Evolutionary conservation across 805 yeast species (phyloP), one percentile per base, ranked within the genome.

Genomic region (Lachancea waltii): DNA sequence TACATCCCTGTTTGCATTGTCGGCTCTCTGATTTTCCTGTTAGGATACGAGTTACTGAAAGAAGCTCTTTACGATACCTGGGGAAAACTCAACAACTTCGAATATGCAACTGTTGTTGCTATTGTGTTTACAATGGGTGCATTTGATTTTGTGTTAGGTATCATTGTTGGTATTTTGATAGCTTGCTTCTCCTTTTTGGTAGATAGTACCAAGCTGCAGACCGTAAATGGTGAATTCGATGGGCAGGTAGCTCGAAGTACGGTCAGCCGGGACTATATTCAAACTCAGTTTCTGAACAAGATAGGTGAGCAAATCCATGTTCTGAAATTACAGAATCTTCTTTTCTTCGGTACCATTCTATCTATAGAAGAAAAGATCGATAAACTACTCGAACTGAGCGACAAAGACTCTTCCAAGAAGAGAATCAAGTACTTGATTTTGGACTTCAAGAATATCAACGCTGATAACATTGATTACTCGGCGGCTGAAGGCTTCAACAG

Each of bases 171-270:
- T 34, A 82, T 90, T 18, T 65, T 92, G 24, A 69, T 92, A 39
- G 97, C 98, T 0, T 89, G 96, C 58, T 73, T 90, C 51, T 83
- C 92, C n/a, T 92, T 89, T 65, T 85, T 92, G n/a, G 81, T 89
- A 33, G 94, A 85, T 47, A 92, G 95, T 15, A 87, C 95, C 1
- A 75, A 85, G 29, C 72, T 79, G 31, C 85, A 92, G 21, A 87
- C 90, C 11, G 77, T 92, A 15, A 73, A 77, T 44, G 90, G 89
- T 4, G 74, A 83, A 15, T 87, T 80, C 56, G 81, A 92, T 7
- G 97, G 98, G 5, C 79, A 73, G 15, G 82, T 84, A 25, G 96
- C 95, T 0, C 71, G 94, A 43, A 87, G 97, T 3, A 87, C 96
- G 0, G 97, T 92, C 4, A 73, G 85, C 48, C 75, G 98, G 53